Evolutionary conservation across 2,329 filamentous ascomycete genomes (phyloP), one percentile per base, ranked within the genome.

Genomic region (Clonostachys solani): DNA sequence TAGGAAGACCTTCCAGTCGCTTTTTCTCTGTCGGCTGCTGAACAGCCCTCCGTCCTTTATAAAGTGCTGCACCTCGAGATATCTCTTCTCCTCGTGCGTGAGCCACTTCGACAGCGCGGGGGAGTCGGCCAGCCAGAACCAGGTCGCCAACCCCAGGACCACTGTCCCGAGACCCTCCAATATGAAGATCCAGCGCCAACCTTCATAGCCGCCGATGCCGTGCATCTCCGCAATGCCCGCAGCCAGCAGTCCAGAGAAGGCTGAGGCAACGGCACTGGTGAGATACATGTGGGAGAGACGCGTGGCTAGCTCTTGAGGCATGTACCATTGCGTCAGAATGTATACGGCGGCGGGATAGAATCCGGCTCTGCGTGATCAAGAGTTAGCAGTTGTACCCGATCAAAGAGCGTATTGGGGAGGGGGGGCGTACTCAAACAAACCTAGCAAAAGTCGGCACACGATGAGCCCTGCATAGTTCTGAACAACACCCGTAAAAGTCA

Each of bases 101-200:
- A 8, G 62, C 59, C 10, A 65, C 36, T 2, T 57, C 58, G 16
- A 54, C 54, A 1, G 53, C 15, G 42, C 43, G 58, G 91, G 91
- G 55, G 90, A 95, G 58, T 95, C 89, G 54, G 89, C 77, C 1
- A 95, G 80, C 52, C 84, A 73, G 71, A 82, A 92, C 65, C 86
- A 91, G 1, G 81, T 82, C 1, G 73, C 55, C 5, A 83, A 49
- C 1, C 87, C 89, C 6, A 90, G 75, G 2, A 89, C 3, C 1
- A 89, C 75, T 0, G 87, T 90, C 1, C 74, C 76, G 2, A 90
- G 73, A 2, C 88, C 88, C 65, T 88, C 83, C 5, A 87, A 73
- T 38, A 88, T 80, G 50, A 84, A 84, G 46, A 84, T 83, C 83
- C 78, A 86, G 12, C 77, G 73, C 80, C 81, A 86, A 2, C 81